Evolutionary conservation across 139 green algal species (phyloP), one percentile per base, ranked within the genome.

Genomic region (Edaphochlamys debaryana): DNA sequence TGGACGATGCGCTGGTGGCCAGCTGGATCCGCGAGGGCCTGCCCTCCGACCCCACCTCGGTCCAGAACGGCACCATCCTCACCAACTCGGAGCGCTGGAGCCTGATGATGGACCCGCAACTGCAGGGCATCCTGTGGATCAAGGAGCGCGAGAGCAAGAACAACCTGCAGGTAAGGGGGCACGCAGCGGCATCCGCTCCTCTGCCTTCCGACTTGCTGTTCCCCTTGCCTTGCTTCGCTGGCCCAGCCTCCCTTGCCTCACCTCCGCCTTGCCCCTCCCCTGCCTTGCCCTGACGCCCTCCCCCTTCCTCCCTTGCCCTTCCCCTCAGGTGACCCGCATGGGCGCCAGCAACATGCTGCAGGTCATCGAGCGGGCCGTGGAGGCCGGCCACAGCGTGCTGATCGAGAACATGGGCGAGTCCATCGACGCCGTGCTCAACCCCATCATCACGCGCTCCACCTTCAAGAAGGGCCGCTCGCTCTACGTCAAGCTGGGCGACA

Each of bases 41-140:
- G 66, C 94, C 94, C 27, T 94, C 89, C 27, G 94, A 97, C 86
- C 90, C 91, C 13, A 96, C 94, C 29, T 93, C 86, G 2, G 88
- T 96, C 27, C 90, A 96, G 86, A 97, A 96, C 84, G 94, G 94
- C 69, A 92, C 92, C 67, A 97, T 97, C 87, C 87, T 95, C 8
- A 94, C 88, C 67, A 96, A 95, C 88, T 94, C 89, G 54, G 93
- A 97, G 90, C 89, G 94, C 77, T 97, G 94, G 94, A 90, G 92
- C 40, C 90, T 97, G 30, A 95, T 97, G 93, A 94, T 95, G 87
- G 94, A 97, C 88, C 94, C 94, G n/a, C 92, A 96, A 90, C 90
- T 98, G 85, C 94, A 98, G 88, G 94, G 94, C 37, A 93, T 98
- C 50, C 88, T 94, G 66, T 98, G 94, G 94, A 96, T 98, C 88